phyloP scores from a whole-genome alignment of 2,329 filamentous ascomycete species.

The Cordyceps sp. region DNA sequence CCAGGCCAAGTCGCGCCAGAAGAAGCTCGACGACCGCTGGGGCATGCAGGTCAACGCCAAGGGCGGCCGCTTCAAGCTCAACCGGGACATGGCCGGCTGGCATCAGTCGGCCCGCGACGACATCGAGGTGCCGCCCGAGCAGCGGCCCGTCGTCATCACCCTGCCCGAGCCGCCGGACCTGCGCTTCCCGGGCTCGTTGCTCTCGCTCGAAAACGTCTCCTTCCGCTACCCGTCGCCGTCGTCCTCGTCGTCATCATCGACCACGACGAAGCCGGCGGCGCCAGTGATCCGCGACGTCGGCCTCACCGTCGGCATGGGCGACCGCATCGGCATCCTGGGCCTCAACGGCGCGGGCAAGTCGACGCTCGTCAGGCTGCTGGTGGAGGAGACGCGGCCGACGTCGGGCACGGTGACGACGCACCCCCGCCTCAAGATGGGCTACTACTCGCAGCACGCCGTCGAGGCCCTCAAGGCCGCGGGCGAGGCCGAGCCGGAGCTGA shows the following conservation, averaged over 20 bases:
- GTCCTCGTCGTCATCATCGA: no score
- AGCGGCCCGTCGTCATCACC: constrained; percentile 37
- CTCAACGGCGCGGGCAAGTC: constrained; percentile 70
- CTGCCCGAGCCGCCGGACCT: constrained; percentile 51
- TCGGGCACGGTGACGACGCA: constrained; percentile 48
- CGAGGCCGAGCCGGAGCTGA: constrained; percentile 30
- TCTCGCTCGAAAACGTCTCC: constrained; percentile 52
- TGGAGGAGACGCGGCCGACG: constrained; percentile 39
- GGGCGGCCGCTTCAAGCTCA: constrained; percentile 67
- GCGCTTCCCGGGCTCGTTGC: constrained; percentile 56
- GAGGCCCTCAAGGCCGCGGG: constrained; percentile 47
- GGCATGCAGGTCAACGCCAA: constrained; percentile 57
- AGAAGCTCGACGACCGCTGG: constrained; percentile 69
- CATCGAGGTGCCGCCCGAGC: constrained; percentile 53
- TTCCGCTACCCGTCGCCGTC: constrained; percentile 40
- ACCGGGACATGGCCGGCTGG: constrained; percentile 51
- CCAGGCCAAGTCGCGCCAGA: constrained; percentile 72
- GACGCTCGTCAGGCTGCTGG: constrained; percentile 56
- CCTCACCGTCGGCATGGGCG: constrained; percentile 55
- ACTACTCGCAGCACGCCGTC: constrained; percentile 69
- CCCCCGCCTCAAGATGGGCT: constrained; percentile 52
- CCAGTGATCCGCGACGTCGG: constrained; percentile 43
- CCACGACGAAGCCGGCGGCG: no score
- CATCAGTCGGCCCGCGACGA: constrained; percentile 42
- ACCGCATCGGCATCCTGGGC: constrained; percentile 59